These are phyloP conservation scores for Capronia epimyces DNA, from an alignment of 2,329 filamentous ascomycete species.

Conservation along the genomic window DNA sequence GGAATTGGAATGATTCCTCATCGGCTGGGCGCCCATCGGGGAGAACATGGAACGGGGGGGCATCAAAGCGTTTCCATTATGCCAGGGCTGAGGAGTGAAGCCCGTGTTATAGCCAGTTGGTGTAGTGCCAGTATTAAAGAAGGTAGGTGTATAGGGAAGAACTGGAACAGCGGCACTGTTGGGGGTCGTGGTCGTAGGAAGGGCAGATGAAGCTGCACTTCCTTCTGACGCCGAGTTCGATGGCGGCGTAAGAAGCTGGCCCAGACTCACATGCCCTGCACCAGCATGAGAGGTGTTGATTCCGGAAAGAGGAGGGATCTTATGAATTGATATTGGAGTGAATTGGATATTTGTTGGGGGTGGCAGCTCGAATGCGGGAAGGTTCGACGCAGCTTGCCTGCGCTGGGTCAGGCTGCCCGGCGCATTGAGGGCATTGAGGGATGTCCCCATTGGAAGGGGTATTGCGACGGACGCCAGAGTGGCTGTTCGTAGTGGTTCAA, in stretches of 20 bases:
- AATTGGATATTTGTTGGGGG: constrained; percentile 52
- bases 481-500: constrained; percentile 35
- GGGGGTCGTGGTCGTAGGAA: constrained; percentile 41
- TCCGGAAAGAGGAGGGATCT: constrained; percentile 41
- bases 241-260: constrained; percentile 59
- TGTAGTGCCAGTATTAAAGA: constrained; percentile 58
- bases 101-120: constrained; percentile 50
- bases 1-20: constrained; percentile 52
- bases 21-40: constrained; percentile 50
- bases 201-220: constrained; percentile 51
- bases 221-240: constrained; percentile 50
- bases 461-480: constrained; percentile 60
- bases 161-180: constrained; percentile 54
- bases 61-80: constrained; percentile 37
- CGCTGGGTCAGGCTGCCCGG: constrained; percentile 64
- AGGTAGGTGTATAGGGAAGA: constrained; percentile 54
- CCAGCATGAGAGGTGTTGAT: constrained; percentile 36
- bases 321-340: constrained; percentile 44
- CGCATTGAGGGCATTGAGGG: constrained; percentile 56
- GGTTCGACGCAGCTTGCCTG: constrained; percentile 62
- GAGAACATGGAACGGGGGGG: constrained; percentile 52
- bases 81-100: constrained; percentile 44
- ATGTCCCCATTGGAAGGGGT: constrained; percentile 57
- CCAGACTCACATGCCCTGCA: constrained; percentile 51
- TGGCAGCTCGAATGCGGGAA: constrained; percentile 65